phyloP scores from a whole-genome alignment of 352 stramenopile species.

The Phytophthora cryptogea region DNA sequence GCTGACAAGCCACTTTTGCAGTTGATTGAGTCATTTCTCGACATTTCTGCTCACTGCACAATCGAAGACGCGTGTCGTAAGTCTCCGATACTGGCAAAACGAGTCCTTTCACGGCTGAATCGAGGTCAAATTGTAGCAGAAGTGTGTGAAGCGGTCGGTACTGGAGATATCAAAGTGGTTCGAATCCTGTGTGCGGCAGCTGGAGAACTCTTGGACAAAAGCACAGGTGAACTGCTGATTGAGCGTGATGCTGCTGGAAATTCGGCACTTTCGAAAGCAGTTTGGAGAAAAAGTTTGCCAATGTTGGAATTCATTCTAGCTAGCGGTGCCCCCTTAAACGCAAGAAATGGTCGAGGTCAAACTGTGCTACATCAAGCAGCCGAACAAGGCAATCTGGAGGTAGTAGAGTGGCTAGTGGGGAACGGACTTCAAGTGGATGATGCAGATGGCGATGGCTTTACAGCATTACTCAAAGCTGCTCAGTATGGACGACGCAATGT shows the following conservation, averaged over 20 bases:
- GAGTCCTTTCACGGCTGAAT: background rate
- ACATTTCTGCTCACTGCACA: background rate
- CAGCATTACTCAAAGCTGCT: slow-evolving; percentile 2
- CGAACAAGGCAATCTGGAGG: background rate
- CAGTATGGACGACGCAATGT: background rate
- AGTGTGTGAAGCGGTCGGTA: background rate
- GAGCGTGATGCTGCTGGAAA: background rate
- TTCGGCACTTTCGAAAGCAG: background rate
- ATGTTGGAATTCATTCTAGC: slow-evolving; percentile 1
- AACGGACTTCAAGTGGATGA: background rate
- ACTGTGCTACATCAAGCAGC: slow-evolving; percentile 9
- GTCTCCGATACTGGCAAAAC: background rate
- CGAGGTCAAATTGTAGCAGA: background rate
- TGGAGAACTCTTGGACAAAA: background rate
- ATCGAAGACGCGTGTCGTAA: background rate
- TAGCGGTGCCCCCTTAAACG: background rate
- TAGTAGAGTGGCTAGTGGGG: slow-evolving; percentile 3
- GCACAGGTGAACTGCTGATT: background rate
- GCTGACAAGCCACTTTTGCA: background rate
- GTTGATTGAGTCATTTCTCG: slow-evolving; percentile 3
- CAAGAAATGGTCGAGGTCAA: slow-evolving; percentile 1
- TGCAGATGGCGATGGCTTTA: slow-evolving; percentile 4
- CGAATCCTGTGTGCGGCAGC: background rate
- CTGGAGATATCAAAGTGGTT: background rate
- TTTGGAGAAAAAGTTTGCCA: background rate